Base-by-base conservation (phyloP, 1,284 basidiomycete genomes). In the Melampsora larici-populina region DNA sequence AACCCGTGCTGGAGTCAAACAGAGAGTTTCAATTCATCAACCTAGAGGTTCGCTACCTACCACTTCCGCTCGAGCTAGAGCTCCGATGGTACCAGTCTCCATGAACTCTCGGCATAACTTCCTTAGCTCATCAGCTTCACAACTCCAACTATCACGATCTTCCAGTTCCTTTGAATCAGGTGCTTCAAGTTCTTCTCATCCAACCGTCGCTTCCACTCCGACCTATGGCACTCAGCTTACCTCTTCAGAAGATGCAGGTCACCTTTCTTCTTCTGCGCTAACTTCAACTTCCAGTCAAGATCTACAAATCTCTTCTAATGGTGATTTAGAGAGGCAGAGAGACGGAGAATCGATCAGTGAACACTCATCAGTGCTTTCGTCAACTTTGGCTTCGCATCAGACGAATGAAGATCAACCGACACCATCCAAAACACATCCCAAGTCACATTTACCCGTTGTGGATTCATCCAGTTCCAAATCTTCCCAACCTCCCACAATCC, bases 1-100 rank as follows among this genome's bases (percentile, higher is more conserved):
- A 21, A 33, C 63, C 15, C 63, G 36, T 36, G 63, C 24, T 40
- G 63, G 63, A 17, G 36, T 65, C 29, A 65, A 65, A 65, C 63
- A 65, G 21, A n/a, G 63, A n/a, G 63, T 65, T 8, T 65, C 63
- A 8, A 65, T 65, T 33, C 63, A 31, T 65, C 63, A 40, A 36
- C 36, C 63, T 9, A 36, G 3, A 26, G 29, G 24, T 18, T 31
- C 21, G 17, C 21, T n/a, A 11, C 31, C 63, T n/a, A 24, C 63
- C n/a, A n/a, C 36, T 65, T 65, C 63, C 8, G 63, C 2, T 65
- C 63, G 29, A 65, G 29, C 63, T 31, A 31, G 63, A 36, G 24
- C 29, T 21, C 63, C 63, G 29, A 65, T 65, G 63, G 31, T 65
- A 11, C 63, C 63, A 26, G 63, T 65, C 21, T 40, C 29, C 36